Percentiles rank a stretch among this genome's conserved stretches.
phyloP scores from a whole-genome alignment of 495 filamentous ascomycete genomes.

The Xylaria palmicola region DNA sequence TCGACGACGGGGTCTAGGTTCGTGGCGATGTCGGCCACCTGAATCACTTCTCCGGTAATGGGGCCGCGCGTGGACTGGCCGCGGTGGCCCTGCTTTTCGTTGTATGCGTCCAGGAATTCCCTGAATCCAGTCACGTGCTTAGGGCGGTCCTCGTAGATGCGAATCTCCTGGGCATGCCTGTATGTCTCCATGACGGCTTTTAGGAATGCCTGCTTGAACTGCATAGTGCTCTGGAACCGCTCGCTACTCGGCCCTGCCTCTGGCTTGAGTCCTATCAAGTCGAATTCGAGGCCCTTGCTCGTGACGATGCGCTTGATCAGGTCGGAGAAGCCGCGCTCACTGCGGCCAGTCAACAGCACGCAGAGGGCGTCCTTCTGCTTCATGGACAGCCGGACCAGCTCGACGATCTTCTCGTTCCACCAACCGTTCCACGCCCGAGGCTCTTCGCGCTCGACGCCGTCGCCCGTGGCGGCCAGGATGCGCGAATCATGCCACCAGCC shows the following conservation, averaged over 20 bases:
- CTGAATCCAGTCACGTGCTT: slow-evolving; percentile 75
- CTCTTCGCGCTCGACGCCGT: slow-evolving; percentile 82
- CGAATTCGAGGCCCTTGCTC: slow-evolving; percentile 79
- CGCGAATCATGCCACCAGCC: slow-evolving; percentile 97
- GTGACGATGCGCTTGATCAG: slow-evolving; percentile 80
- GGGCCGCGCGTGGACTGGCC: slow-evolving; percentile 50
- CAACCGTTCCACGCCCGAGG: slow-evolving; percentile 82
- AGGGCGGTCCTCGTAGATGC: slow-evolving; percentile 60
- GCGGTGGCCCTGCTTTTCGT: slow-evolving; percentile 46
- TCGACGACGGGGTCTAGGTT: slow-evolving; percentile 83
- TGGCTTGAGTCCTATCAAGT: slow-evolving; percentile 88
- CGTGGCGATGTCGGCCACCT: slow-evolving; percentile 73
- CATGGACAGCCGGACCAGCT: slow-evolving; percentile 78
- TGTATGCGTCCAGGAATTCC: slow-evolving; percentile 74
- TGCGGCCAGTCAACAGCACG: slow-evolving; percentile 86
- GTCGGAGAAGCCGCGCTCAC: slow-evolving; percentile 70
- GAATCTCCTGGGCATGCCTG: slow-evolving; percentile 73
- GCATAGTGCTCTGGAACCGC: slow-evolving; percentile 73
- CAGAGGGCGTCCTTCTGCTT: slow-evolving; percentile 83
- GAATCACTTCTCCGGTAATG: slow-evolving; percentile 77
- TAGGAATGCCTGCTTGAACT: slow-evolving; percentile 84
- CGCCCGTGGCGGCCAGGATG: slow-evolving; percentile 82
- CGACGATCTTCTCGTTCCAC: slow-evolving; percentile 95
- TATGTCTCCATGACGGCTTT: slow-evolving; percentile 81
- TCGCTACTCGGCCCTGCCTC: slow-evolving; percentile 74